Conservation (phyloP, 352 stramenopile species). For the Phytophthora citrophthora region DNA sequence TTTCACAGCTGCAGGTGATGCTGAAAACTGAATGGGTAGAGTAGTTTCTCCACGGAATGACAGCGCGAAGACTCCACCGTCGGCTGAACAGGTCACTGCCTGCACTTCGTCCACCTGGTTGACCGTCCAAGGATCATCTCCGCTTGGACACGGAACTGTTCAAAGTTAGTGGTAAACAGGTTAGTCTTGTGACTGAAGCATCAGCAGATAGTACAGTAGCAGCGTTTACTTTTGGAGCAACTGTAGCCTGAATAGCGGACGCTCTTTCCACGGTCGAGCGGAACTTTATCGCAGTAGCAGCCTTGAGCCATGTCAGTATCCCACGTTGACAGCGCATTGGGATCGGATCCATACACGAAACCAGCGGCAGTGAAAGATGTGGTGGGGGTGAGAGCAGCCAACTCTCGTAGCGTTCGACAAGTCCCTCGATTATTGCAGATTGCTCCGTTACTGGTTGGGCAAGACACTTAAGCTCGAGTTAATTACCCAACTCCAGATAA, state of each 20-base stretch:
- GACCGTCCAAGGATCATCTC: slow-evolving; percentile 89
- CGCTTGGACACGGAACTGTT: slow-evolving; percentile 74
- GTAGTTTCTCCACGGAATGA: slow-evolving; percentile 81
- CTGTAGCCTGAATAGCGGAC: slow-evolving; percentile 77
- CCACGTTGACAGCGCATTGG: slow-evolving; percentile 83
- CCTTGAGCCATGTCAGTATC: slow-evolving; percentile 87
- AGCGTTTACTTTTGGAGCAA: slow-evolving; percentile 67
- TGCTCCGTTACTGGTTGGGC: slow-evolving; percentile 36
- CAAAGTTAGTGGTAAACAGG: neutral
- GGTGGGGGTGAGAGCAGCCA: slow-evolving; percentile 61
- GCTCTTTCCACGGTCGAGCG: slow-evolving; percentile 49
- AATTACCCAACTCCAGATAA: neutral
- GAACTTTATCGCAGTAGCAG: slow-evolving; percentile 89
- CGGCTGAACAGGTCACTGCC: slow-evolving; percentile 64
- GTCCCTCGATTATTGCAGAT: slow-evolving; percentile 52
- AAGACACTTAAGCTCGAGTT: slow-evolving; percentile 47
- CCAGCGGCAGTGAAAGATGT: slow-evolving; percentile 38
- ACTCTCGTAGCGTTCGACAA: slow-evolving; percentile 55
- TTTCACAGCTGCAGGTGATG: slow-evolving; percentile 34
- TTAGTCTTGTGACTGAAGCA: neutral
- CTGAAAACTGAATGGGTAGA: slow-evolving; percentile 36
- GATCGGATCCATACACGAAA: slow-evolving; percentile 76
- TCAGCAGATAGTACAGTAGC: neutral
- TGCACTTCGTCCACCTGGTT: slow-evolving; percentile 84
- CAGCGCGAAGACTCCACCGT: slow-evolving; percentile 78